Conservation (phyloP, 116 monocot genomes). For the Papilionanthe hybrid region DNA sequence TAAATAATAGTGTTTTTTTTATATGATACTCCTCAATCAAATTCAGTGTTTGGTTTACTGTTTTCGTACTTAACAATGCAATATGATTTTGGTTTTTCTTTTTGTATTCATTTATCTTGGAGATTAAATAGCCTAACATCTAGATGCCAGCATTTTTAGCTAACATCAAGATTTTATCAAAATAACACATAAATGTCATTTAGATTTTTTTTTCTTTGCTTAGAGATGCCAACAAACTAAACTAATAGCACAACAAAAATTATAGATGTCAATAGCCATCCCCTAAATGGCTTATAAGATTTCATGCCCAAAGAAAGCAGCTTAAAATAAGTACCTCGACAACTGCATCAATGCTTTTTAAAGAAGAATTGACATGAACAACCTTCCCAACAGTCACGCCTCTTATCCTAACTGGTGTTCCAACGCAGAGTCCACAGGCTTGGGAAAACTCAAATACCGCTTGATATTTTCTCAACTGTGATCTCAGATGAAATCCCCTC, state of each 20-base stretch:
- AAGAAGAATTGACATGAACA: constrained; percentile 67
- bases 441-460: constrained; percentile 81
- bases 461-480: constrained; percentile 80
- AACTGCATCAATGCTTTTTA: constrained; percentile 76
- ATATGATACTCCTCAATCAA: too few species aligned
- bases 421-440: constrained; percentile 89
- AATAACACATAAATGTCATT: neutral
- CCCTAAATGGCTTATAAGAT: neutral
- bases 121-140: neutral
- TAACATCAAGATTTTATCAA: neutral
- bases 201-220: neutral
- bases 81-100: neutral
- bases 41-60: too few species aligned
- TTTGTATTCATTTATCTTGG: neutral
- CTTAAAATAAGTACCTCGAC: constrained; percentile 59
- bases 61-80: neutral
- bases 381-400: constrained; percentile 91
- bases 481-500: constrained; percentile 59
- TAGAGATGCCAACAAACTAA: neutral
- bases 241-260: neutral
- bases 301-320: neutral
- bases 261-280: neutral
- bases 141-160: neutral
- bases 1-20: too few species aligned
- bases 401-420: constrained; percentile 86